These are phyloP conservation scores for Petasospora rhodanensis DNA, from an alignment of 1,139 yeast genomes.

Conservation along the genomic window DNA sequence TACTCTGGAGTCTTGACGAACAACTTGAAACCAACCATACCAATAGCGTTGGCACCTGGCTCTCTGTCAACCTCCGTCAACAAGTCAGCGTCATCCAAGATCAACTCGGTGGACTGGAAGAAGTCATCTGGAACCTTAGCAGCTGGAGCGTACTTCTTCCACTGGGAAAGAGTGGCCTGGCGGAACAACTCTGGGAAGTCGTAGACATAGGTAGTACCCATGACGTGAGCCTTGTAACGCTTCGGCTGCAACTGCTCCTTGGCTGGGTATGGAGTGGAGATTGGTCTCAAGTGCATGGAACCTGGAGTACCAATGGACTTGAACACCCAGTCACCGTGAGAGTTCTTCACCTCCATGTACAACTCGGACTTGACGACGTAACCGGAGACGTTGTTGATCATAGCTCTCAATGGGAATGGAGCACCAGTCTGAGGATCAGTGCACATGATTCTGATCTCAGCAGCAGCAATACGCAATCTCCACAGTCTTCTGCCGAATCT, in stretches of 20 bases:
- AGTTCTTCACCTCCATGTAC: slow-evolving; percentile 88
- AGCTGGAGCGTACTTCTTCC: slow-evolving; percentile 63
- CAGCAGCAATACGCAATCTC: slow-evolving; percentile 95
- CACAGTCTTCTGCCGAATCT: slow-evolving; percentile 95
- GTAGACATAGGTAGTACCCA: slow-evolving; percentile 97
- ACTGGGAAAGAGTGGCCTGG: slow-evolving; percentile 80
- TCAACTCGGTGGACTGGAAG: slow-evolving; percentile 76
- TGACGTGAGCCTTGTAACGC: slow-evolving; percentile 95
- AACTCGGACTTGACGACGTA: slow-evolving; percentile 94
- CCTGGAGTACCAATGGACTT: slow-evolving; percentile 93
- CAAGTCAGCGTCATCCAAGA: slow-evolving; percentile 71
- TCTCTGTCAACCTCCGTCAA: slow-evolving; percentile 90
- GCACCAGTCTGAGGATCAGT: slow-evolving; percentile 83
- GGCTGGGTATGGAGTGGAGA: slow-evolving; percentile 93
- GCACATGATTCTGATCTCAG: slow-evolving; percentile 94
- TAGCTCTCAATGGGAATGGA: slow-evolving; percentile 93
- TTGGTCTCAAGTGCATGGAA: slow-evolving; percentile 93
- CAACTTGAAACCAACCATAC: slow-evolving; percentile 96
- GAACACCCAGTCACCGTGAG: slow-evolving; percentile 94
- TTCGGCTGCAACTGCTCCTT: slow-evolving; percentile 98
- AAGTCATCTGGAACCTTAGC: slow-evolving; percentile 70
- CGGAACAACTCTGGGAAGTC: slow-evolving; percentile 99
- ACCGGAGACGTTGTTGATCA: slow-evolving; percentile 93
- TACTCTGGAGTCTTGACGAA: slow-evolving; percentile 94
- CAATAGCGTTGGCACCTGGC: slow-evolving; percentile 91